Percentiles rank a stretch among this genome's conserved stretches.
These are phyloP conservation scores for Candida stauntonica DNA, from an alignment of 805 yeast species.

Conservation along the genomic window DNA sequence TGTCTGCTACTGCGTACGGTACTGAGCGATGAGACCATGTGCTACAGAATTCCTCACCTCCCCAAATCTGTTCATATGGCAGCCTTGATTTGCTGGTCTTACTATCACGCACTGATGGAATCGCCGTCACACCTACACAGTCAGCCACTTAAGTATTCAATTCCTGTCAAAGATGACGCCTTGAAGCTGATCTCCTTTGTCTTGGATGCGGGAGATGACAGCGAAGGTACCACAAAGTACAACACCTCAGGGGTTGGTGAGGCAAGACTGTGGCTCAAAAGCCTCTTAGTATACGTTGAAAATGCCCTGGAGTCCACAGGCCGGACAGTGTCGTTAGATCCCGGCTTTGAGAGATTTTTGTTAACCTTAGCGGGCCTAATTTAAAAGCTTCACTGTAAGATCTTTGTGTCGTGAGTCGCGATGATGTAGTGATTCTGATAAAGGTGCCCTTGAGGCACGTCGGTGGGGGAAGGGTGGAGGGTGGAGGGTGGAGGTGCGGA, in stretches of 20 bases:
- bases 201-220: neutral
- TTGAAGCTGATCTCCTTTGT: conserved; percentile 1
- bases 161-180: neutral
- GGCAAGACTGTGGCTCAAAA: neutral
- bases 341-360: neutral
- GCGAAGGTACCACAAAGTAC: too few species aligned
- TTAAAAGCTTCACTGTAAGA: too few species aligned
- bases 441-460: too few species aligned
- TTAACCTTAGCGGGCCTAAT: too few species aligned
- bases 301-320: neutral
- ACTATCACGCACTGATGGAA: neutral
- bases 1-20: conserved; percentile 28
- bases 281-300: neutral
- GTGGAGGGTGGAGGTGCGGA: too few species aligned
- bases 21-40: conserved; percentile 21
- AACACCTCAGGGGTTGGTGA: too few species aligned
- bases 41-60: conserved; percentile 25
- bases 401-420: too few species aligned
- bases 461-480: too few species aligned
- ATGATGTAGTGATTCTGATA: too few species aligned
- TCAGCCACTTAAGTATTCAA: neutral
- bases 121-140: too few species aligned
- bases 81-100: conserved; percentile 18
- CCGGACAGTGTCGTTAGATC: neutral
- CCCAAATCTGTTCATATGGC: conserved; percentile 20